Evolutionary conservation across 2,329 filamentous ascomycete species (phyloP).

Genomic region (Colletotrichum cereale): DNA sequence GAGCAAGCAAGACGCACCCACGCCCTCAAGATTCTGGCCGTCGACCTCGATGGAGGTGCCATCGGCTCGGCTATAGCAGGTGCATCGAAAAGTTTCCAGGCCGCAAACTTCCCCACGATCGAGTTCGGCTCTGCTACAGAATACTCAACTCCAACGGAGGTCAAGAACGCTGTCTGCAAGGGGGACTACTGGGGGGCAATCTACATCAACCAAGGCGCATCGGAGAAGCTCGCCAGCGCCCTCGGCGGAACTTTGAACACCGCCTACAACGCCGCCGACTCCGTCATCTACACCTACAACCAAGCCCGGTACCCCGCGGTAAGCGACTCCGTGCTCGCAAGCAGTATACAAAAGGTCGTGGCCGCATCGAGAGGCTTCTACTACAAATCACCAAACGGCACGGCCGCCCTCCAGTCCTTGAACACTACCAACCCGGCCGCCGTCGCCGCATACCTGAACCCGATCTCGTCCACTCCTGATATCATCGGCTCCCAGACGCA

Average conservation of each 20-base stretch:
- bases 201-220: slow-evolving; percentile 49
- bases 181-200: slow-evolving; percentile 54
- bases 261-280: slow-evolving; percentile 49
- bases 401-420: slow-evolving; percentile 33
- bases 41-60: slow-evolving; percentile 50
- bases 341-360: slow-evolving; percentile 48
- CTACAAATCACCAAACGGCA: slow-evolving; percentile 45
- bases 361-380: slow-evolving; percentile 44
- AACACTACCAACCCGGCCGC: slow-evolving; percentile 45
- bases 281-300: slow-evolving; percentile 53
- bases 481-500: slow-evolving; percentile 51
- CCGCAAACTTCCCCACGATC: slow-evolving; percentile 49
- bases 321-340: slow-evolving; percentile 45
- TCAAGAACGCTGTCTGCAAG: slow-evolving; percentile 52
- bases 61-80: slow-evolving; percentile 49
- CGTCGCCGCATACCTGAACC: slow-evolving; percentile 50
- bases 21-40: slow-evolving; percentile 46
- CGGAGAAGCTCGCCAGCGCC: slow-evolving; percentile 47
- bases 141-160: slow-evolving; percentile 45
- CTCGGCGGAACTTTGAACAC: slow-evolving; percentile 44
- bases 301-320: slow-evolving; percentile 51
- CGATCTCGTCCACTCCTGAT: slow-evolving; percentile 46
- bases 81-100: slow-evolving; percentile 50
- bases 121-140: slow-evolving; percentile 44
- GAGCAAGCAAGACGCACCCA: slow-evolving; percentile 43